Percentiles rank a stretch among this genome's conserved stretches.
Evolutionary conservation across 495 filamentous ascomycete species (phyloP).

Genomic region (Cladorrhinum samala): DNA sequence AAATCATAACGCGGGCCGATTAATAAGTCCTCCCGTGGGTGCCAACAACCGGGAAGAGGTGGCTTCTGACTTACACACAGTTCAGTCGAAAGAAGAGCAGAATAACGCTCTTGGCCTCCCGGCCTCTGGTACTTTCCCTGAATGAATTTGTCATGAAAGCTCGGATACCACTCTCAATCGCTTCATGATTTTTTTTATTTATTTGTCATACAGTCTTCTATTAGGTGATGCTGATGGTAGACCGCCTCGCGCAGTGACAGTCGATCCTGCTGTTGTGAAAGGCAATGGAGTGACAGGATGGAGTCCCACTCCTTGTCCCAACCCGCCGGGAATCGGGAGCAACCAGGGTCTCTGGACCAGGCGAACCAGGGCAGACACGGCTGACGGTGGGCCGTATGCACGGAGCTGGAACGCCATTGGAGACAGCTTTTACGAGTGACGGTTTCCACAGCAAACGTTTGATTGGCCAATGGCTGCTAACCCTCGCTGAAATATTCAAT

Average conservation of each 20-base stretch:
- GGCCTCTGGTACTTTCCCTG: too few relatives aligned
- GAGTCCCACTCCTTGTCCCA: background rate
- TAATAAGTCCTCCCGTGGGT: too few relatives aligned
- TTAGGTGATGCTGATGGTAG: background rate
- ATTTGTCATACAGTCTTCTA: background rate
- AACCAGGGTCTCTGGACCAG: too few relatives aligned
- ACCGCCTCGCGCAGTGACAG: conserved; percentile 1
- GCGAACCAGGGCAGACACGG: background rate
- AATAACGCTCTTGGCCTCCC: too few relatives aligned
- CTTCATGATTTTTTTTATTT: background rate
- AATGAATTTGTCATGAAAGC: too few relatives aligned
- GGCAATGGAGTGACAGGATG: background rate
- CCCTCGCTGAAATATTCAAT: too few relatives aligned
- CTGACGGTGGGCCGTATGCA: background rate
- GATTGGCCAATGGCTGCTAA: background rate
- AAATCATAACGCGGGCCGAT: too few relatives aligned
- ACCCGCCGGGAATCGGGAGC: background rate
- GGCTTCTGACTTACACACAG: too few relatives aligned
- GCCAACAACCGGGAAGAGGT: too few relatives aligned
- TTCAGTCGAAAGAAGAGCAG: too few relatives aligned
- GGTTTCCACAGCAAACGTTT: too few relatives aligned
- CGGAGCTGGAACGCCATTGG: background rate
- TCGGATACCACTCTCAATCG: background rate
- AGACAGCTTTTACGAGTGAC: too few relatives aligned
- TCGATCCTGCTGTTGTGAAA: background rate